Evolutionary conservation across 2,329 filamentous ascomycete genomes (phyloP).

Genomic region (Pyrenochaeta sp.): DNA sequence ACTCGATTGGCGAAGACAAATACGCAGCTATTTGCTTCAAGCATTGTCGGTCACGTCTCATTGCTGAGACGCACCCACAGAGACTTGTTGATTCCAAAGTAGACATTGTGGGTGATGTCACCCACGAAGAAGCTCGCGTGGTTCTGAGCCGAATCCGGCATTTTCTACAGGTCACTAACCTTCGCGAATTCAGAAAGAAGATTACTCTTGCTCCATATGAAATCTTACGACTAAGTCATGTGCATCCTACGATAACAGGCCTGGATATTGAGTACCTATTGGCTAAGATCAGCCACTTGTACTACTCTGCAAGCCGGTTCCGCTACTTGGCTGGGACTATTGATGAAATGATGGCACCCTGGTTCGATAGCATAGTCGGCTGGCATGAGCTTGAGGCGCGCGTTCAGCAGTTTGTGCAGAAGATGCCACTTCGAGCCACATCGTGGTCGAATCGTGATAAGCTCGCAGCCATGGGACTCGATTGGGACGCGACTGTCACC

Average conservation of each 20-base stretch:
- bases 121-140: constrained; percentile 31
- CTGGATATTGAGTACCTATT: constrained; percentile 31
- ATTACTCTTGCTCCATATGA: constrained; percentile 8
- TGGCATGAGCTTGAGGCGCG: constrained; percentile 28
- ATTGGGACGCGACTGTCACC: constrained; percentile 15
- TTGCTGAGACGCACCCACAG: constrained; percentile 21
- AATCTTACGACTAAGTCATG: constrained; percentile 17
- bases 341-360: constrained; percentile 20
- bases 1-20: constrained; percentile 9
- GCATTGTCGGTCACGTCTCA: constrained; percentile 21
- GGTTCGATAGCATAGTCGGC: constrained; percentile 17
- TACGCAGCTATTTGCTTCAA: constrained; percentile 10
- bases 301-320: constrained; percentile 1
- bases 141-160: constrained; percentile 27
- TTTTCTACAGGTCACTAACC: constrained; percentile 7
- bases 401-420: constrained; percentile 27
- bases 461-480: constrained; percentile 35
- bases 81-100: constrained; percentile 18
- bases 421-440: constrained; percentile 25
- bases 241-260: constrained; percentile 36
- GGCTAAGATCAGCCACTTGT: constrained; percentile 26
- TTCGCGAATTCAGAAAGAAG: background rate
- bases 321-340: constrained; percentile 9
- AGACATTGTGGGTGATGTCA: constrained; percentile 35
- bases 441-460: constrained; percentile 27